Evolutionary conservation across 345 rosid species (phyloP).

Genomic region (Salix brachista): DNA sequence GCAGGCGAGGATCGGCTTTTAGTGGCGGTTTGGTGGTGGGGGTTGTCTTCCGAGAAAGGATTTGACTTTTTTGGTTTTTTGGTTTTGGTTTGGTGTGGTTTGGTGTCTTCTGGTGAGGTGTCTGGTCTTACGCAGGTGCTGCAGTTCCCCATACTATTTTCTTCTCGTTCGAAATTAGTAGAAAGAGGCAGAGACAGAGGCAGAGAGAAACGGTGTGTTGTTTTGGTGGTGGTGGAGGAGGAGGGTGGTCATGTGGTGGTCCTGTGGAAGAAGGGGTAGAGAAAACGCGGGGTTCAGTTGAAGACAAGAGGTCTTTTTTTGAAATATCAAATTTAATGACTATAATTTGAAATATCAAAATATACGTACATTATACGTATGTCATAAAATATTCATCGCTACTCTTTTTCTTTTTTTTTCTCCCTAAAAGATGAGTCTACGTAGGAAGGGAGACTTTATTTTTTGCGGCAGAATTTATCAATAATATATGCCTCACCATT

Average conservation of each 20-base stretch:
- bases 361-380: neutral
- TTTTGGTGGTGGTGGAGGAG: constrained; percentile 2
- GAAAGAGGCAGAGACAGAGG: neutral
- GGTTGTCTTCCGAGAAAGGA: constrained; percentile 51
- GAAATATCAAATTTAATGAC: constrained; percentile 13
- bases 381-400: no score
- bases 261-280: constrained; percentile 7
- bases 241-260: neutral
- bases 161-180: neutral
- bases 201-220: neutral
- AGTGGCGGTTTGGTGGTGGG: constrained; percentile 12
- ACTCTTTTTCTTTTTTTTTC: no score
- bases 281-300: constrained; percentile 67
- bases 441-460: no score
- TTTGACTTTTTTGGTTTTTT: constrained; percentile 42
- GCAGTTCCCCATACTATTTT: constrained; percentile 74
- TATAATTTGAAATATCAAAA: constrained; percentile 21
- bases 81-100: constrained; percentile 19
- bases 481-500: no score
- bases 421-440: no score
- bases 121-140: constrained; percentile 73
- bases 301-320: constrained; percentile 38
- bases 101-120: constrained; percentile 25
- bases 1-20: constrained; percentile 27
- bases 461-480: no score